Evolutionary conservation across 1,139 yeast species (phyloP), one percentile per base, ranked within the genome.

Genomic region (Wickerhamomyces sp.): DNA sequence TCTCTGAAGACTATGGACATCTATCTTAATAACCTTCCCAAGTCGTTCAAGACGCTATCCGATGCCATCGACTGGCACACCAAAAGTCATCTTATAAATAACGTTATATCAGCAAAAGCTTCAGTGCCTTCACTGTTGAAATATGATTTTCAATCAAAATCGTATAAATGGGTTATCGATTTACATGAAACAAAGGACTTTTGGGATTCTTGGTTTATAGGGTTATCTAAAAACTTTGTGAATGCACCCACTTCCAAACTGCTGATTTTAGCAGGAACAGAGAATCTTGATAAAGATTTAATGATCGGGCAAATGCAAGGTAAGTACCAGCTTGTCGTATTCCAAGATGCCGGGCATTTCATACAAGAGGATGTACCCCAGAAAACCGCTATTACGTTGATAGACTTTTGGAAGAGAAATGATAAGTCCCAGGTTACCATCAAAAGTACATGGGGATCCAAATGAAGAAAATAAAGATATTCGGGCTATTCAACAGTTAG

Each of bases 231-330:
- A 3, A 69, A 72, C 35, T 92, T 92, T 55, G 71, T 78, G 7
- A 39, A 55, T 6, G 62, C 73, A 3, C 70, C 74, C 1, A 72
- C 84, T 1, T 80, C 92, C 1, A 83, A 88, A 53, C 54, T 92
- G 39, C 68, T 92, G 34, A 71, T 92, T 1, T 63, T 92, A n/a
- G 95, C 97, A 0, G 95, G 96, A 4, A 86, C 90, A 42, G 97
- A 92, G 54, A 78, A 87, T 9, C 67, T 94, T 22, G 98, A 94
- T 61, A 88, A 83, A 47, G 75, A 76, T 33, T 66, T 92, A 31
- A 88, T 89, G 59, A 81, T 92, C 41, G 98, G 97, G 0, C 98
- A 94, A 62, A 92, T 92, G 98, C 97, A 90, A 63, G 94, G 95
- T 0, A 88, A 86, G 56, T 92, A 84, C 59, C 98, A 92, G 60